Conservation (phyloP, 1,139 yeast genomes). For the Lodderomyces pseudojiufengensis region DNA sequence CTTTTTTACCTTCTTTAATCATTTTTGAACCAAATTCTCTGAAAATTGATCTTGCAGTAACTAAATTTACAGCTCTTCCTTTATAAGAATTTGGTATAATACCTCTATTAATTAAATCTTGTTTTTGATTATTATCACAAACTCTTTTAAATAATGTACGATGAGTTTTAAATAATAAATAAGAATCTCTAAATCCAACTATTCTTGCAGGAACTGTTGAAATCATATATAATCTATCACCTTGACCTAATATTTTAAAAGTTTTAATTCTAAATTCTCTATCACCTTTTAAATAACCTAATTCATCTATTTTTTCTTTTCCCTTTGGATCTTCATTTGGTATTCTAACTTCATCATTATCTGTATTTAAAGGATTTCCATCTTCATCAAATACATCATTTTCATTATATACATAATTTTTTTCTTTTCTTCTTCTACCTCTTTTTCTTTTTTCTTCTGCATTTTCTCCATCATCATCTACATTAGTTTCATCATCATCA, state of each 20-base stretch:
- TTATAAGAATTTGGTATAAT: constrained; percentile 87
- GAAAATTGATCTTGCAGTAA: constrained; percentile 85
- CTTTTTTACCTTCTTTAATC: constrained; percentile 74
- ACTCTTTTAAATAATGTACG: constrained; percentile 67
- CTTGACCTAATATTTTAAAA: constrained; percentile 73
- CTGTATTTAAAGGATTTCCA: constrained; percentile 51
- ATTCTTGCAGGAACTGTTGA: constrained; percentile 95
- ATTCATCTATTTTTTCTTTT: constrained; percentile 61
- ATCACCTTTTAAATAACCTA: constrained; percentile 72
- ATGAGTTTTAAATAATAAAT: constrained; percentile 85
- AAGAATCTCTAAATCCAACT: constrained; percentile 92
- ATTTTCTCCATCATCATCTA: constrained; percentile 22
- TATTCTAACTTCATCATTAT: constrained; percentile 79
- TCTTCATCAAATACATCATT: constrained; percentile 43
- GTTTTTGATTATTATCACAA: constrained; percentile 73
- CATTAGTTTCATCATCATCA: constrained; percentile 18
- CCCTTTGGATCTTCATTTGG: constrained; percentile 77
- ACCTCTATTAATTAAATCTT: constrained; percentile 76
- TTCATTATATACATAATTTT: constrained; percentile 33
- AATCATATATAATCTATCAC: constrained; percentile 75
- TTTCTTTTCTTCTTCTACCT: constrained; percentile 43
- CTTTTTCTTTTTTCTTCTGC: constrained; percentile 32
- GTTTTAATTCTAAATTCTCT: constrained; percentile 78
- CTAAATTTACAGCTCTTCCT: constrained; percentile 84
- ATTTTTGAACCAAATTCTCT: constrained; percentile 91